Percentiles rank a stretch among this genome's conserved stretches.
Evolutionary conservation across 306 rosid species (phyloP).

Genomic region (Prunus davidiana): DNA sequence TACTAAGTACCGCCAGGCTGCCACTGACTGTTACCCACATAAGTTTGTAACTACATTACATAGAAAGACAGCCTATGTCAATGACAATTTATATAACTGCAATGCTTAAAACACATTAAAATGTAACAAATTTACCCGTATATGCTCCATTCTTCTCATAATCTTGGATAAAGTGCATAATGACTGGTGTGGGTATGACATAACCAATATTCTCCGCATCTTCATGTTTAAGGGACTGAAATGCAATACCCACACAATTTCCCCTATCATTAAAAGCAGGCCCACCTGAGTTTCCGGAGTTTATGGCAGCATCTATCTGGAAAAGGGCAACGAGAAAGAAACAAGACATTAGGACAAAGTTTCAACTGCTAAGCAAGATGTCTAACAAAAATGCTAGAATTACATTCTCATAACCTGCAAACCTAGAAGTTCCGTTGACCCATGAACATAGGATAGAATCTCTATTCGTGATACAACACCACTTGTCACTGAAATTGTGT

Average conservation of each 20-base stretch:
- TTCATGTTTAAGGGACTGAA: conserved; percentile 95
- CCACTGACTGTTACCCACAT: not conserved
- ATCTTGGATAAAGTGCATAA: conserved; percentile 84
- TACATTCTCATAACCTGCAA: conserved; percentile 61
- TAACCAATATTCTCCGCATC: conserved; percentile 93
- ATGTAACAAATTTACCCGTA: conserved; percentile 49
- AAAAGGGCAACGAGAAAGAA: conserved; percentile 16
- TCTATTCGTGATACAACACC: conserved; percentile 94
- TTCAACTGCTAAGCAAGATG: not conserved
- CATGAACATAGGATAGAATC: conserved; percentile 92
- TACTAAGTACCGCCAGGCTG: not conserved
- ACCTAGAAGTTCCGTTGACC: conserved; percentile 94
- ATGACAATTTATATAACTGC: not conserved
- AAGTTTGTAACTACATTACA: not conserved
- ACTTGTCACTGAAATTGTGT: conserved; percentile 96
- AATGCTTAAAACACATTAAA: not conserved
- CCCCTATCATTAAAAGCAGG: conserved; percentile 95
- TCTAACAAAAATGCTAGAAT: not conserved
- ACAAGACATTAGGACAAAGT: not conserved
- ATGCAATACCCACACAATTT: conserved; percentile 95
- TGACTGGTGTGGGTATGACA: conserved; percentile 97
- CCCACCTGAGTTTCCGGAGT: conserved; percentile 98
- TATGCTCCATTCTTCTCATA: conserved; percentile 86
- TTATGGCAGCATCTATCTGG: conserved; percentile 95
- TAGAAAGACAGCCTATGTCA: not conserved